Conservation (phyloP, 1,284 basidiomycete species). For the Microbotryum silenes-acaulis region DNA sequence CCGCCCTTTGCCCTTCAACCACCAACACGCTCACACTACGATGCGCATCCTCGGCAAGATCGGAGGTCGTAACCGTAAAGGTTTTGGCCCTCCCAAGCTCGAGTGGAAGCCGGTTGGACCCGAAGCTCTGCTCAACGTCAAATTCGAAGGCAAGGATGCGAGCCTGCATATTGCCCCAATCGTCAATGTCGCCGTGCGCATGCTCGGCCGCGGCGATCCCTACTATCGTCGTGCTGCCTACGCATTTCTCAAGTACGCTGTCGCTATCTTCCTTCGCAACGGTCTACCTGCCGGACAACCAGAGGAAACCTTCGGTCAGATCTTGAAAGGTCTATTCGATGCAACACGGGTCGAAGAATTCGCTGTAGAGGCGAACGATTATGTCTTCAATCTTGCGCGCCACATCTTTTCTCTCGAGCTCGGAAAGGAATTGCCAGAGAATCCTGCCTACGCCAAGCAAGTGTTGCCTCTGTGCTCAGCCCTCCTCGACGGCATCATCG, state of each 20-base stretch:
- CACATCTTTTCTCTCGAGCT: slow-evolving; percentile 53
- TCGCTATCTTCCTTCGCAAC: slow-evolving; percentile 66
- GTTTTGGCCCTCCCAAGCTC: slow-evolving; percentile 72
- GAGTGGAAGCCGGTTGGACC: slow-evolving; percentile 63
- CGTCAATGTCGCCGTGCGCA: slow-evolving; percentile 61
- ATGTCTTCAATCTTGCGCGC: slow-evolving; percentile 58
- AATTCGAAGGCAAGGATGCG: slow-evolving; percentile 64
- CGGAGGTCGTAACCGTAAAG: slow-evolving; percentile 84
- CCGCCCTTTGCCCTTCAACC: slow-evolving; percentile 81
- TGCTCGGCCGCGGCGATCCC: slow-evolving; percentile 55
- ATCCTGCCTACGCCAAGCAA: slow-evolving; percentile 45
- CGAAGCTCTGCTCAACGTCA: slow-evolving; percentile 60
- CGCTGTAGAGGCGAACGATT: slow-evolving; percentile 59
- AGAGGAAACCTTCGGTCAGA: slow-evolving; percentile 62
- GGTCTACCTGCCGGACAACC: slow-evolving; percentile 49
- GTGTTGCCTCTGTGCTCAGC: slow-evolving; percentile 53
- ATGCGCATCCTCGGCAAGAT: slow-evolving; percentile 96
- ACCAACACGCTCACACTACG: slow-evolving; percentile 87
- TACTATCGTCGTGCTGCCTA: slow-evolving; percentile 68
- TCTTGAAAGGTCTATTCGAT: slow-evolving; percentile 72
- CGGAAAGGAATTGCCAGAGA: slow-evolving; percentile 45
- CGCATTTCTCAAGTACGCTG: slow-evolving; percentile 65
- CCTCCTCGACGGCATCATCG: slow-evolving; percentile 63
- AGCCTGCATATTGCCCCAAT: slow-evolving; percentile 60
- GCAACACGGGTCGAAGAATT: slow-evolving; percentile 65